phyloP scores from a whole-genome alignment of 2,329 filamentous ascomycete genomes.

The Fusarium albosuccineum region DNA sequence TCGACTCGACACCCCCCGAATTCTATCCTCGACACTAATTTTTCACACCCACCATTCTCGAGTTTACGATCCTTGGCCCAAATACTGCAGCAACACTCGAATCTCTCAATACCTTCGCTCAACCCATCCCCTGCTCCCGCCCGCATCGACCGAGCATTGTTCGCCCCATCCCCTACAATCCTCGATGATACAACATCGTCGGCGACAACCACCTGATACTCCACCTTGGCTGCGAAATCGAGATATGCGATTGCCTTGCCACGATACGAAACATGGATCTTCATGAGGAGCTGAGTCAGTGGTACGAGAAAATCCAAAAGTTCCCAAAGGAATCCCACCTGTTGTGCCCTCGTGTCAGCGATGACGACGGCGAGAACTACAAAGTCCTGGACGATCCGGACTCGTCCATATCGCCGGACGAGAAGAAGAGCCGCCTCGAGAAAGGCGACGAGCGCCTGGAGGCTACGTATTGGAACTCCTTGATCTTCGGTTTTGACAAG shows the following conservation, averaged over 20 bases:
- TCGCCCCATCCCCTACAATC: slow-evolving; percentile 1
- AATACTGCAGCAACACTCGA: not conserved
- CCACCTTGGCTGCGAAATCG: slow-evolving; percentile 13
- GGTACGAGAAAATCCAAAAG: slow-evolving; percentile 59
- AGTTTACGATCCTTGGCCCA: not conserved
- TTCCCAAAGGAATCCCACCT: slow-evolving; percentile 70
- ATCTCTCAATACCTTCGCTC: not conserved
- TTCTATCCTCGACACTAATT: slow-evolving; percentile 17
- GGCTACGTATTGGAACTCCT: slow-evolving; percentile 74
- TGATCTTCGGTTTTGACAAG: slow-evolving; percentile 76
- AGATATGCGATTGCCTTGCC: slow-evolving; percentile 39
- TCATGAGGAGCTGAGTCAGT: slow-evolving; percentile 57
- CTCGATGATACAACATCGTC: slow-evolving; percentile 24
- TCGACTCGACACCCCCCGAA: not conserved
- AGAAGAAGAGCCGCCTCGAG: slow-evolving; percentile 66
- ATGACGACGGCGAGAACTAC: slow-evolving; percentile 75
- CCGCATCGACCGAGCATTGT: not conserved
- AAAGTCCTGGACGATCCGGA: slow-evolving; percentile 60
- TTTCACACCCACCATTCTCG: not conserved
- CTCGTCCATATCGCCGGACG: slow-evolving; percentile 62
- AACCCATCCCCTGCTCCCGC: not conserved
- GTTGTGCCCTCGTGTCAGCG: slow-evolving; percentile 74
- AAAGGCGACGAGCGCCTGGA: slow-evolving; percentile 69
- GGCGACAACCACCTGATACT: slow-evolving; percentile 10
- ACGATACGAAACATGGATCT: slow-evolving; percentile 53